Percentiles rank a stretch among this genome's conserved stretches.
Conservation (phyloP, 805 yeast genomes). For the Candida nanaspora region DNA sequence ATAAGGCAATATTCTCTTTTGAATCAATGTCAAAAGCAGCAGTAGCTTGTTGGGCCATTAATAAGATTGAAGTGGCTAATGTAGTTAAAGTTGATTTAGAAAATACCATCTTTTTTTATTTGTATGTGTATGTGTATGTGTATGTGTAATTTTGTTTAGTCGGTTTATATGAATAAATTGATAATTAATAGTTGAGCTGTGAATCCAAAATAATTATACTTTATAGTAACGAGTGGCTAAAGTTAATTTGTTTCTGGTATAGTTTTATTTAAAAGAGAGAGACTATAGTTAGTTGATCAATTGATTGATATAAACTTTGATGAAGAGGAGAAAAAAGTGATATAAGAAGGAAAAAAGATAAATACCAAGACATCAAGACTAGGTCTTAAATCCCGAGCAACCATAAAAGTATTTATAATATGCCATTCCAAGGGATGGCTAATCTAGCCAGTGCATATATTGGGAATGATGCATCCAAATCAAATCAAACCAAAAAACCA, state of each 20-base stretch:
- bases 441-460: too few relatives aligned
- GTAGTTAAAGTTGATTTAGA: slow-evolving; percentile 3
- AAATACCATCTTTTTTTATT: neutral
- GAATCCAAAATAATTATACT: neutral
- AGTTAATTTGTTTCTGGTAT: neutral
- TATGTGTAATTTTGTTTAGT: neutral
- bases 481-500: too few relatives aligned
- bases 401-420: too few relatives aligned
- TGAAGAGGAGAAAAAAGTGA: neutral
- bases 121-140: too few relatives aligned
- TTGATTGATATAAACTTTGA: neutral
- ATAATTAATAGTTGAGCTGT: neutral
- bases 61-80: slow-evolving; percentile 1
- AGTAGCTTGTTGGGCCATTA: slow-evolving; percentile 5
- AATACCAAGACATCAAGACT: neutral
- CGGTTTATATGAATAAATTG: neutral
- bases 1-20: slow-evolving; percentile 60
- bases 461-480: too few relatives aligned
- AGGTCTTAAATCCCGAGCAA: too few relatives aligned
- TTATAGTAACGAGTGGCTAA: slow-evolving; percentile 2
- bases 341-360: neutral
- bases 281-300: neutral
- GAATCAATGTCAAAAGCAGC: slow-evolving; percentile 28
- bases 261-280: neutral
- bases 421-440: too few relatives aligned